Base-by-base conservation (phyloP, 2,329 filamentous ascomycete genomes). In the Sporothrix inflata region DNA sequence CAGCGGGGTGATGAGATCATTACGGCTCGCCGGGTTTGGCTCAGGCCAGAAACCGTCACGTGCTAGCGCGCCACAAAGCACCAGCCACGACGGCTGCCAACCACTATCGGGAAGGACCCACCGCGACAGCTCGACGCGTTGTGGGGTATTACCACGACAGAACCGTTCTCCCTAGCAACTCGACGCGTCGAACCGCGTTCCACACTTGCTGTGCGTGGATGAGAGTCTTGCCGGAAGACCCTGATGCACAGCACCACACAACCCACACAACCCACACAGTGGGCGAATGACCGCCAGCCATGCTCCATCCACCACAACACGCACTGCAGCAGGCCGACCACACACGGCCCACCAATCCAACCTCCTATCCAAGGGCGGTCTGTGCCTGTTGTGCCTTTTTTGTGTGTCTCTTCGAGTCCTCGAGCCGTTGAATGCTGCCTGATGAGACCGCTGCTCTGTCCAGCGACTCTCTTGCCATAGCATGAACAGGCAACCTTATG, bases 401-500 rank as follows among this genome's bases (percentile, higher is more conserved):
- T 68, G 27, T 12, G n/a, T 21, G 42, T 66, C 47, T 24, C 12
- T 45, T 45, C 60, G 30, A 61, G 55, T 61, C 30, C 34, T 61
- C 30, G 55, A 61, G 30, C 55, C 55, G 30, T 34, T 6, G 12
- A 34, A 24, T 49, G 38, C n/a, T 24, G 27, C 53, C 68, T 70
- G 30, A 34, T 24, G 38, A 45, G 34, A 21, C 40, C 53, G 24
- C 53, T 70, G 51, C 24, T 45, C 24, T 47, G 67, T 38, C n/a
- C 40, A 30, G 42, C 42, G 65, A n/a, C 27, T 30, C 55, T 55
- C 30, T 42, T 27, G 45, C 63, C 70, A 75, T 72, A 73, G 57
- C 63, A 84, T 84, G 82, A 79, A 79, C 73, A 61, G 55, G 11
- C 65, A 63, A 65, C 30, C 70, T 34, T 71, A 57, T 72, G 74